Conservation (phyloP, 495 filamentous ascomycete species). For the Elaphomyces granulatus region DNA sequence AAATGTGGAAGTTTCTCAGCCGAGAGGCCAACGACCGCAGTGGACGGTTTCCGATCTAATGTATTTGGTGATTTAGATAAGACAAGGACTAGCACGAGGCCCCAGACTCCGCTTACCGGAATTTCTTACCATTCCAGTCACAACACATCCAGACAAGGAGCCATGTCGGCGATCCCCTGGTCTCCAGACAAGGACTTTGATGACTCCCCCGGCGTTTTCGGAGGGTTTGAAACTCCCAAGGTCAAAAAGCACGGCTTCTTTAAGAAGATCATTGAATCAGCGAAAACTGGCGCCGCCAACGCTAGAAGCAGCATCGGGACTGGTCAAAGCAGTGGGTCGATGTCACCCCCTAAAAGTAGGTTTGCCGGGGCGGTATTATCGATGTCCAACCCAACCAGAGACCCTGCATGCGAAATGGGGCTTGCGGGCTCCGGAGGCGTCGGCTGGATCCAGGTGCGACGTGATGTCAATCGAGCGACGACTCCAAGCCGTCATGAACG, state of each 20-base stretch:
- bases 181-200: slow-evolving; percentile 12
- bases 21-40: slow-evolving; percentile 37
- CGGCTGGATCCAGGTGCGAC: slow-evolving; percentile 91
- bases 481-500: slow-evolving; percentile 81
- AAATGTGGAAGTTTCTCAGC: slow-evolving; percentile 22
- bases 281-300: slow-evolving; percentile 84
- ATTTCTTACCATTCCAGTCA: slow-evolving; percentile 78
- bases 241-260: slow-evolving; percentile 88
- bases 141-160: slow-evolving; percentile 43
- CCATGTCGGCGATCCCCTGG: slow-evolving; percentile 36
- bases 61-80: slow-evolving; percentile 32
- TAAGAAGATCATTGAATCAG: slow-evolving; percentile 89
- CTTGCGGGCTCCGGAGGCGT: slow-evolving; percentile 38
- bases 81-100: slow-evolving; percentile 25
- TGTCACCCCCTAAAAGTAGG: slow-evolving; percentile 36
- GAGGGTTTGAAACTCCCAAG: slow-evolving; percentile 76
- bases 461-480: slow-evolving; percentile 91
- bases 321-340: slow-evolving; percentile 37
- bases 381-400: slow-evolving; percentile 20
- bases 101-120: slow-evolving; percentile 60
- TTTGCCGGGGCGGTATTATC: slow-evolving; percentile 20
- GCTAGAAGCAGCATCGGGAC: slow-evolving; percentile 72
- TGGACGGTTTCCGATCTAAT: slow-evolving; percentile 29
- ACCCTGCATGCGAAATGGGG: slow-evolving; percentile 52
- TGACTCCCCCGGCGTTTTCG: slow-evolving; percentile 37